Base-by-base conservation (phyloP, 768 basidiomycete species). In the Tylopilus vinaceipallidus region DNA sequence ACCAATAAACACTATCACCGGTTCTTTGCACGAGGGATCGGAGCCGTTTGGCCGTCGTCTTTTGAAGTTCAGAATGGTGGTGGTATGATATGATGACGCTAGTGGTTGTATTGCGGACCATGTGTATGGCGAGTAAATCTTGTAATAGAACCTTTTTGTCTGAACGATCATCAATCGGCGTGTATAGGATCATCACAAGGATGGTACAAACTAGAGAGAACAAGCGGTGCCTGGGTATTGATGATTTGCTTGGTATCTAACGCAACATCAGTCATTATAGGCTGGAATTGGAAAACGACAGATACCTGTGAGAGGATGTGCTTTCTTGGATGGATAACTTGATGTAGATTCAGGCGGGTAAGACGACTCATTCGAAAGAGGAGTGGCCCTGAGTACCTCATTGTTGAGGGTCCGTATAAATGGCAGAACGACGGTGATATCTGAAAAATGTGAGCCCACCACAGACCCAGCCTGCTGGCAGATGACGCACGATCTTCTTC, bases 371-470 rank as follows among this genome's bases (percentile, higher is more conserved):
- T 33, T 54, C 53, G 37, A 56, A n/a, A n/a, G n/a, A n/a, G 51
- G 59, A 10, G 41, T 52, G 35, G 4, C 0, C 35, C 54, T 52
- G 29, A 45, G 42, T 23, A 44, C 49, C 8, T 45, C n/a, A 43
- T 72, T 71, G 49, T 61, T 56, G 61, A 75, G 67, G 4, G 68
- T 55, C 8, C 79, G 73, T 50, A 71, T 59, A 43, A 74, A 76
- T 1, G 68, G 68, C 6, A 76, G 61, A 6, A 72, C 71, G 29
- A 77, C 69, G 3, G 75, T 76, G 38, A 77, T 71, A 47, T 76
- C 75, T 76, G 45, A 6, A 45, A 2, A 7, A 23, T 19, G 35
- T 54, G 24, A 59, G 53, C 13, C 2, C 11, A 14, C 27, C 9
- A 40, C 10, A 35, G 6, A 27, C n/a, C 24, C 3, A 8, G 37